phyloP scores from a whole-genome alignment of 2,329 filamentous ascomycete species.

The Calonectria hongkongensis region DNA sequence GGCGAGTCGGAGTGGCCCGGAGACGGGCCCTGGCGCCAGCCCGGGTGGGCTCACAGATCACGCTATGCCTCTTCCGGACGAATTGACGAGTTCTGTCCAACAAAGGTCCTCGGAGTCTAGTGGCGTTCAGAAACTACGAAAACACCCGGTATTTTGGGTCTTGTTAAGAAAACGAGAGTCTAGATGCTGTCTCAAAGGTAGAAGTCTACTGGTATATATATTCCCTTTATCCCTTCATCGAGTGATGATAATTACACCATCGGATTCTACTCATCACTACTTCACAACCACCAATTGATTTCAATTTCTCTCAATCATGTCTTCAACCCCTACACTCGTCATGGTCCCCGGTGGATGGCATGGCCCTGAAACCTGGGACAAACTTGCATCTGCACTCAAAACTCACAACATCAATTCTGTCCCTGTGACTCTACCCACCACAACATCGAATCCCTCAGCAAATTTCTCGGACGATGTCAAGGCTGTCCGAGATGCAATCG shows the following conservation, averaged over 20 bases:
- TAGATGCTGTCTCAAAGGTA: not conserved
- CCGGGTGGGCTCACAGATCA: not conserved
- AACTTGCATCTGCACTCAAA: slow-evolving; percentile 59
- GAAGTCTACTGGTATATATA: not conserved
- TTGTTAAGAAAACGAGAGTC: not conserved
- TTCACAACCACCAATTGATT: not conserved
- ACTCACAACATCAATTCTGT: slow-evolving; percentile 58
- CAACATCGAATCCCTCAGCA: slow-evolving; percentile 56
- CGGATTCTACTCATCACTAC: not conserved
- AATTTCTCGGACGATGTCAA: slow-evolving; percentile 66
- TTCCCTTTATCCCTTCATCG: not conserved
- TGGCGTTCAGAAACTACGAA: slow-evolving; percentile 26
- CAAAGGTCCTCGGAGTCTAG: not conserved
- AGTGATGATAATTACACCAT: not conserved
- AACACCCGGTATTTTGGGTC: slow-evolving; percentile 6
- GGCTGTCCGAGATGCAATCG: slow-evolving; percentile 60
- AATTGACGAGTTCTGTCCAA: slow-evolving; percentile 46
- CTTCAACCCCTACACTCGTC: slow-evolving; percentile 59
- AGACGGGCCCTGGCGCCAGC: not conserved
- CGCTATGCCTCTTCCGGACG: slow-evolving; percentile 47
- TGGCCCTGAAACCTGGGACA: slow-evolving; percentile 60
- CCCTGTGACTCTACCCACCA: slow-evolving; percentile 63
- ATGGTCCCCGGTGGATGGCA: slow-evolving; percentile 71
- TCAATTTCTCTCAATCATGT: slow-evolving; percentile 41
- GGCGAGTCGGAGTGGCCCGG: not conserved